Base-by-base conservation (phyloP, 1,284 basidiomycete genomes). In the Austroboletus olivaceoglutinosus region DNA sequence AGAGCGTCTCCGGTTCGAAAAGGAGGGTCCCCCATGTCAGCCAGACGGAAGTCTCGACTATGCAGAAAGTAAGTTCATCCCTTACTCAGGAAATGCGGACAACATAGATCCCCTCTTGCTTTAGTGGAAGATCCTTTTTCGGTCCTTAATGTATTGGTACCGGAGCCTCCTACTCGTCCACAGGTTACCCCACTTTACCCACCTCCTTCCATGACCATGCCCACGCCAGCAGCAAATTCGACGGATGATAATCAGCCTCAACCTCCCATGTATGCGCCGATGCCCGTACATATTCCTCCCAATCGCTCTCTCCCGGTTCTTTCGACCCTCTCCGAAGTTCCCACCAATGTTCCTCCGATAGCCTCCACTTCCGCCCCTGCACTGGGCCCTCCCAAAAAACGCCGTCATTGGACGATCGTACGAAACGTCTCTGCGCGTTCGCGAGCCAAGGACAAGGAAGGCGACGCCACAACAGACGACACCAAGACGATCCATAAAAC, bases 111-210 rank as follows among this genome's bases (percentile, higher is more conserved):
- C 30, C 15, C 8, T 41, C 21, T 15, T 19, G n/a, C 33, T 37
- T 18, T 53, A 89, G 86, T 90, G 78, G 88, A 90, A 63, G 85
- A 89, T 54, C 86, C 87, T 2, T 90, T 88, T 64, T 77, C 82
- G 8, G 67, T 86, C 0, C 73, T 90, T 3, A 83, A 80, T 15
- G 71, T 73, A 31, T 73, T 89, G 43, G 80, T 80, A 15, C 84
- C 84, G 5, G 82, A 87, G 13, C 73, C 75, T 2, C 73, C 62
- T 11, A 66, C 74, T 21, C 73, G 77, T 27, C 86, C 85, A 5
- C 73, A 73, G 37, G 69, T 89, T 12, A 71, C 73, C 4, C 78
- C 85, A 13, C 69, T 89, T 16, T 81, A 81, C 58, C 75, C 78
- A 15, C 71, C 78, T 1, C 39, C 69, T 46, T 61, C n/a, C n/a